These are phyloP conservation scores for Hymenoscyphus infarciens DNA, from an alignment of 2,329 filamentous ascomycete genomes.

Conservation along the genomic window DNA sequence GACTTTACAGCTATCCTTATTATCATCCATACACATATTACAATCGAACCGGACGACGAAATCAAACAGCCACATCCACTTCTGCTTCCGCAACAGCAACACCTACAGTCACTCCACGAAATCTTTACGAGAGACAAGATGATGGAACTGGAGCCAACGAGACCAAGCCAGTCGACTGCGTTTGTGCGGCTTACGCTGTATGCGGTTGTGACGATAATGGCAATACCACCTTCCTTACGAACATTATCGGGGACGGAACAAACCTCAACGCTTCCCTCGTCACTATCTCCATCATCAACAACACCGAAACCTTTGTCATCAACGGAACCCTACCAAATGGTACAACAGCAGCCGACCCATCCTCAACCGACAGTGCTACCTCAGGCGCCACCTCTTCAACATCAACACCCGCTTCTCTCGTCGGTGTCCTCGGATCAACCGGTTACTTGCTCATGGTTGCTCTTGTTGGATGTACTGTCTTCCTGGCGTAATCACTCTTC, in stretches of 20 bases:
- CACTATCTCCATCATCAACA: constrained; percentile 59
- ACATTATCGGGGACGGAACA: constrained; percentile 62
- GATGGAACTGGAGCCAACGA: constrained; percentile 45
- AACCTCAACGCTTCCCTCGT: constrained; percentile 60
- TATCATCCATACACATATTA: constrained; percentile 52
- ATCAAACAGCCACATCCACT: constrained; percentile 30
- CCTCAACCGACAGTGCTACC: constrained; percentile 41
- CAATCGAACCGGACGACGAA: constrained; percentile 40
- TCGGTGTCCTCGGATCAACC: constrained; percentile 9
- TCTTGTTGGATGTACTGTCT: constrained; percentile 26
- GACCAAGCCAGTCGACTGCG: constrained; percentile 57
- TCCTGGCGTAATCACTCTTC: constrained; percentile 10
- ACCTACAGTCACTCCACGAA: constrained; percentile 4
- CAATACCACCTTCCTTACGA: constrained; percentile 53
- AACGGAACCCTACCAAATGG: constrained; percentile 74
- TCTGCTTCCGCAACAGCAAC: constrained; percentile 40
- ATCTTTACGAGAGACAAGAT: constrained; percentile 19
- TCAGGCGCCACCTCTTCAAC: neutral
- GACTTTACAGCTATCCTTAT: constrained; percentile 59
- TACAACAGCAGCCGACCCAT: constrained; percentile 47
- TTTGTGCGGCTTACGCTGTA: constrained; percentile 51
- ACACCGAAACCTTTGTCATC: constrained; percentile 61
- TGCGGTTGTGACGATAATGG: constrained; percentile 70
- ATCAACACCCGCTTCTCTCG: constrained; percentile 29
- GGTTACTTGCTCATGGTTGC: constrained; percentile 34